phyloP scores from a whole-genome alignment of 345 rosid species.

The Sisymbrium altissimum region DNA sequence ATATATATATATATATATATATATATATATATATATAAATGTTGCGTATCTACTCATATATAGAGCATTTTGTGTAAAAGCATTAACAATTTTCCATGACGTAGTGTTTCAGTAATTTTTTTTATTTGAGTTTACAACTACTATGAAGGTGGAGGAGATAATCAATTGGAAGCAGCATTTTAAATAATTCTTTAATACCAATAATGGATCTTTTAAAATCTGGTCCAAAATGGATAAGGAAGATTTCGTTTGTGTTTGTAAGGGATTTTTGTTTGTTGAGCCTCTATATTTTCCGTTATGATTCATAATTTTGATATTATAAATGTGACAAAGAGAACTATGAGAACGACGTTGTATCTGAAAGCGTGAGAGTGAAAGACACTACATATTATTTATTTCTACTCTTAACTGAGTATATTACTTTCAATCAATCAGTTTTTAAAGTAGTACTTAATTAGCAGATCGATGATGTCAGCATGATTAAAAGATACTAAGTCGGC shows the following conservation, averaged over 20 bases:
- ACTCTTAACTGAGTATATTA: background rate
- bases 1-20: too few species aligned
- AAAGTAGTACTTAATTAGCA: background rate
- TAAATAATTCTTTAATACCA: background rate
- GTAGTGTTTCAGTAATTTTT: background rate
- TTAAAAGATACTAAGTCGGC: background rate
- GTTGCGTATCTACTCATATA: background rate
- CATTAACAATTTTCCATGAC: background rate
- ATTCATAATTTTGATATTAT: background rate
- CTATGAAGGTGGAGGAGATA: background rate
- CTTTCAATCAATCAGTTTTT: conserved; percentile 2
- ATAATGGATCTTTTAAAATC: conserved; percentile 4
- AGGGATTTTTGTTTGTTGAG: conserved; percentile 1
- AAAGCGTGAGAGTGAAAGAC: conserved; percentile 7
- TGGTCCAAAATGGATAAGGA: conserved; percentile 8
- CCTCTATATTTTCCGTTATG: background rate
- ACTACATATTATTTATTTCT: background rate
- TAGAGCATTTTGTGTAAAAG: background rate
- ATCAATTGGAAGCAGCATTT: background rate
- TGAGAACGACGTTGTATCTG: conserved; percentile 20
- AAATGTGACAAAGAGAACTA: conserved; percentile 4
- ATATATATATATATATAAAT: background rate
- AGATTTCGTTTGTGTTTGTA: conserved; percentile 1
- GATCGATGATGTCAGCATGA: background rate
- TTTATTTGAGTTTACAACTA: background rate